A percentile compares a stretch with the other conserved stretches of the same genome.
These are phyloP conservation scores for Neonothopanus nambi DNA, from an alignment of 1,284 basidiomycete species.

Conservation along the genomic window DNA sequence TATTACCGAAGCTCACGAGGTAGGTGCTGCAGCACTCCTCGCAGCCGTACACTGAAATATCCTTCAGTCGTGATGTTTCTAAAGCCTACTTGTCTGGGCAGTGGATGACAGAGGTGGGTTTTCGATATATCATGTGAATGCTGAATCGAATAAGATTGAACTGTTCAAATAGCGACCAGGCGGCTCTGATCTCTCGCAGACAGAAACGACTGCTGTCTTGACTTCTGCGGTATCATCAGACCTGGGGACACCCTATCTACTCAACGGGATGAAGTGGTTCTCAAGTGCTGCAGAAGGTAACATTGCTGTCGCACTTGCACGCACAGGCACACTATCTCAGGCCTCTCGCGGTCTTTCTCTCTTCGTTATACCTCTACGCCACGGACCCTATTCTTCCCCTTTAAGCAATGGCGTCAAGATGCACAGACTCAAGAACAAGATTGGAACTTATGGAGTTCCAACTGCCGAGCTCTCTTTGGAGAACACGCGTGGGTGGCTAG, in stretches of 20 bases:
- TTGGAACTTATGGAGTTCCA: constrained; percentile 75
- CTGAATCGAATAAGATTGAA: constrained; percentile 60
- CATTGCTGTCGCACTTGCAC: constrained; percentile 68
- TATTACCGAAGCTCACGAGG: no score
- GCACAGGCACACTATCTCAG: constrained; percentile 53
- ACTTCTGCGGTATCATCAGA: constrained; percentile 28
- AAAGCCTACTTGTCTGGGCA: no score
- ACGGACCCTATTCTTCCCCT: constrained; percentile 40
- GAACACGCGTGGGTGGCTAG: constrained; percentile 62
- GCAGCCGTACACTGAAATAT: no score
- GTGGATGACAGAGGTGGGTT: no score
- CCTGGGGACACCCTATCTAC: constrained; percentile 51
- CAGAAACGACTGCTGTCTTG: constrained; percentile 63
- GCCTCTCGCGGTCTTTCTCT: constrained; percentile 70
- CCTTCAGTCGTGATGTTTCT: no score
- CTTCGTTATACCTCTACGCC: constrained; percentile 66
- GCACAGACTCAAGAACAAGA: constrained; percentile 78
- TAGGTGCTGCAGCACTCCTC: no score
- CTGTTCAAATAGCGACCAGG: constrained; percentile 66
- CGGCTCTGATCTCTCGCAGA: constrained; percentile 75
- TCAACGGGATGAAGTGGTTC: constrained; percentile 83
- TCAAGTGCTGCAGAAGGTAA: constrained; percentile 80
- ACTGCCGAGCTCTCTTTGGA: constrained; percentile 76
- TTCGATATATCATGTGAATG: no score
- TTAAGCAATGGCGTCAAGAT: constrained; percentile 69